phyloP scores from a whole-genome alignment of 2,329 filamentous ascomycete species.

The Fusarium sp. region DNA sequence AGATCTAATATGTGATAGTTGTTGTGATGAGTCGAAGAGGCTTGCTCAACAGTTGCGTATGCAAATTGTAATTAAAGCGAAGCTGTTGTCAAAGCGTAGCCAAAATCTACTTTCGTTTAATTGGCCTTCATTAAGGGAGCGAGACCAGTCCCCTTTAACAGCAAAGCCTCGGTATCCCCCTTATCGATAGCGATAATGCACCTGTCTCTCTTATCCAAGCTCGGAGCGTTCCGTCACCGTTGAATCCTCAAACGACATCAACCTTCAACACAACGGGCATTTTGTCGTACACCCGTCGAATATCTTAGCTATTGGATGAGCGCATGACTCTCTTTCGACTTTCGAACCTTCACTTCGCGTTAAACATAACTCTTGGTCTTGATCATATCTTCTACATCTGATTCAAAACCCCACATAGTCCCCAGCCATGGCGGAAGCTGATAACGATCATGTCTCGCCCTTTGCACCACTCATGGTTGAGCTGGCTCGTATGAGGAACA shows the following conservation, averaged over 20 bases:
- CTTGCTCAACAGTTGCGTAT: background rate
- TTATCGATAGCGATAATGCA: constrained; percentile 39
- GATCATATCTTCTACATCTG: background rate
- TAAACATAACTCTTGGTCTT: background rate
- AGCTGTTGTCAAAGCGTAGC: background rate
- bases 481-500: constrained; percentile 75
- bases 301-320: constrained; percentile 3
- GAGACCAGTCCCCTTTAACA: constrained; percentile 27
- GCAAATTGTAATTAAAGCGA: background rate
- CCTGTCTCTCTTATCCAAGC: constrained; percentile 19
- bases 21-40: background rate
- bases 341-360: background rate
- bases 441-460: constrained; percentile 53
- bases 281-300: constrained; percentile 5
- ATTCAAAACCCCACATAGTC: background rate
- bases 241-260: constrained; percentile 35
- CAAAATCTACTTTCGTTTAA: background rate
- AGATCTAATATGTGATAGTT: background rate
- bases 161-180: constrained; percentile 17
- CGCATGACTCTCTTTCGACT: background rate
- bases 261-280: constrained; percentile 15
- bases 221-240: constrained; percentile 20
- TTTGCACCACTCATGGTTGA: constrained; percentile 74
- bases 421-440: constrained; percentile 48
- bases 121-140: background rate